Evolutionary conservation across 768 basidiomycete species (phyloP).

Genomic region (Coprinellus micaceus): DNA sequence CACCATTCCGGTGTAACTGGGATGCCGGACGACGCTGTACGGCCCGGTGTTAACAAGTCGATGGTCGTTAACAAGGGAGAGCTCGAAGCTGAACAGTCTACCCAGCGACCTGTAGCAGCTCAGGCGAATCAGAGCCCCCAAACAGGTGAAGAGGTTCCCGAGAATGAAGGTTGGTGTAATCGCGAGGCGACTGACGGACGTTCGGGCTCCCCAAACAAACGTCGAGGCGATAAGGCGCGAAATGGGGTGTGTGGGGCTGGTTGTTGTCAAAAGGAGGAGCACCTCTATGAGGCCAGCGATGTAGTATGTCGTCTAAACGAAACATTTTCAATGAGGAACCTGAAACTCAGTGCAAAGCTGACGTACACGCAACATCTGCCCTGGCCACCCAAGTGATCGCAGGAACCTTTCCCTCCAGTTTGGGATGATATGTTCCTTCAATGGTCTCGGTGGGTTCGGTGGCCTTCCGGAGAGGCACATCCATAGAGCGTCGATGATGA

Average conservation of each 20-base stretch:
- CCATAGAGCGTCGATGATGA: slow-evolving; percentile 30
- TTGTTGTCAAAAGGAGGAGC: slow-evolving; percentile 24
- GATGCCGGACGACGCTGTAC: slow-evolving; percentile 36
- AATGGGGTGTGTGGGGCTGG: slow-evolving; percentile 14
- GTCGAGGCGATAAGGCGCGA: slow-evolving; percentile 16
- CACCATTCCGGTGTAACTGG: slow-evolving; percentile 35
- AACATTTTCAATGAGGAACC: neutral
- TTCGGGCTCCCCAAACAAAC: slow-evolving; percentile 12
- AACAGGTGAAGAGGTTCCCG: slow-evolving; percentile 28
- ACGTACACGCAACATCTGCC: slow-evolving; percentile 25
- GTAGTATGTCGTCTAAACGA: slow-evolving; percentile 26
- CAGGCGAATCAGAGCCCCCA: slow-evolving; percentile 30
- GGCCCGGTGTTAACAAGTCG: slow-evolving; percentile 31
- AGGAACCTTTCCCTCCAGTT: slow-evolving; percentile 33
- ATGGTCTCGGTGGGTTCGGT: slow-evolving; percentile 26
- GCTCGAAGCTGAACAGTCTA: slow-evolving; percentile 35
- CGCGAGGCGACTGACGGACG: slow-evolving; percentile 14
- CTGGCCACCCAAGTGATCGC: slow-evolving; percentile 25
- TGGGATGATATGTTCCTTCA: slow-evolving; percentile 23
- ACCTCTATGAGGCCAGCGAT: slow-evolving; percentile 24
- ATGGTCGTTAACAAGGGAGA: slow-evolving; percentile 32
- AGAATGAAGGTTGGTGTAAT: slow-evolving; percentile 27
- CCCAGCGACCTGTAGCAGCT: slow-evolving; percentile 35
- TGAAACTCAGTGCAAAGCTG: neutral
- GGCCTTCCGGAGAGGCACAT: slow-evolving; percentile 37